Base-by-base conservation (phyloP, 106 monocot species). In the Allium cepa region DNA sequence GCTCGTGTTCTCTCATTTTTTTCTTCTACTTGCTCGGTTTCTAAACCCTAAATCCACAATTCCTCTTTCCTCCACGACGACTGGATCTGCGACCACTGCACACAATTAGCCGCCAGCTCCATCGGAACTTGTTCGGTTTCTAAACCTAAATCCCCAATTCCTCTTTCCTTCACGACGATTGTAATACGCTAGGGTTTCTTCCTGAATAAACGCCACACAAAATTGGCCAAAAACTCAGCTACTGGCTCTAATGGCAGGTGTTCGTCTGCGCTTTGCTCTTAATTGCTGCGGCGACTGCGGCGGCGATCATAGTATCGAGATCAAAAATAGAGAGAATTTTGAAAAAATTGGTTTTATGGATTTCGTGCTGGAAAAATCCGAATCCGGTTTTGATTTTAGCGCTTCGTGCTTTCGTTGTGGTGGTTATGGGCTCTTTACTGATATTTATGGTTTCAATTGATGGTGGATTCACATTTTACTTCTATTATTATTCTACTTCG, bases 241-340 rank as follows among this genome's bases (percentile, higher is more conserved):
- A 85, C 69, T 79, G 81, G 81, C 11, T 46, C 47, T 67, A 73
- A 28, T 86, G 85, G 85, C 75, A 85, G 75, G 77, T 85, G 22
- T 72, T 72, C 12, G 73, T 79, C 71, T 86, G 81, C 57, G 69
- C 69, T 10, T 48, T 79, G 18, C 67, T 86, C 72, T 47, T 81
- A 72, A 51, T 55, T 60, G 10, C 56, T 11, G 76, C 85, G 9
- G 75, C 73, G 13, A 75, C 59, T 26, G 81, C 46, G 63, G 75
- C 78, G 64, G 46, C 26, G 62, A 16, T 57, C 17, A 15, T 70
- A 45, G 26, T 81, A 53, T 65, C 7, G 26, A 62, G 78, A 46
- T 15, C 53, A 36, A 76, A 57, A 50, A 13, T 17, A 15, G 70
- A 47, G 1, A 26, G 55, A 36, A 36, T 36, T 15, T 57, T 74